Evolutionary conservation across 139 green algal genomes (phyloP).

Genomic region (Volvox africanus): DNA sequence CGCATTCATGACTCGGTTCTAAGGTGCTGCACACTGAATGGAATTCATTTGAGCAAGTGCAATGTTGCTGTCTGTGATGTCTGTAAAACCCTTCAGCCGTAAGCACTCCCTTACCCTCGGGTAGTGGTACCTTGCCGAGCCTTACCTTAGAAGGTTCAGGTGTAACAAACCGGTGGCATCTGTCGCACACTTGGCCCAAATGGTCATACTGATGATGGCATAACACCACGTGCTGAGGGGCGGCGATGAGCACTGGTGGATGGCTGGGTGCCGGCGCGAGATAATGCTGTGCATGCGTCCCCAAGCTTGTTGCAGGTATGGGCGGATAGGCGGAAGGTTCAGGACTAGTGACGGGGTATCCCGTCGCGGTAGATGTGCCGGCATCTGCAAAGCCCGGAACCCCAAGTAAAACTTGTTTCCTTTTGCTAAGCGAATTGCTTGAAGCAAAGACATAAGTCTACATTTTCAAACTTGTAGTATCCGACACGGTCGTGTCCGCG

Average conservation of each 20-base stretch:
- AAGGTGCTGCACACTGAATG: neutral
- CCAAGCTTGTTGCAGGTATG: neutral
- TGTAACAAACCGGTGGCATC: neutral
- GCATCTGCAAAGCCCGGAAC: neutral
- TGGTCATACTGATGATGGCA: neutral
- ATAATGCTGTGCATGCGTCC: neutral
- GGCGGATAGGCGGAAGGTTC: neutral
- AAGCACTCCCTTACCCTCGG: too few species aligned
- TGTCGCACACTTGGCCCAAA: neutral
- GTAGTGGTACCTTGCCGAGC: too few species aligned
- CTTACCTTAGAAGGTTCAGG: neutral
- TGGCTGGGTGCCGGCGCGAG: neutral
- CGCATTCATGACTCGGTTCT: neutral
- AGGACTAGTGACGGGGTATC: constrained; percentile 5
- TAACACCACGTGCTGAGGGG: neutral
- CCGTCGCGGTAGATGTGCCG: neutral
- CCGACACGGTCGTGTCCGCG: too few species aligned
- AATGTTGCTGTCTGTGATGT: too few species aligned
- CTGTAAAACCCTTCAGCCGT: too few species aligned
- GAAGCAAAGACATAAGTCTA: too few species aligned
- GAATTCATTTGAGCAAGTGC: neutral
- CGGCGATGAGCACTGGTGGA: neutral
- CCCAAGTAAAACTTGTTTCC: too few species aligned
- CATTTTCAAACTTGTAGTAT: neutral
- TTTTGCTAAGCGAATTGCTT: too few species aligned